These are phyloP conservation scores for Penicillium herquei DNA, from an alignment of 495 filamentous ascomycete genomes.

Conservation along the genomic window DNA sequence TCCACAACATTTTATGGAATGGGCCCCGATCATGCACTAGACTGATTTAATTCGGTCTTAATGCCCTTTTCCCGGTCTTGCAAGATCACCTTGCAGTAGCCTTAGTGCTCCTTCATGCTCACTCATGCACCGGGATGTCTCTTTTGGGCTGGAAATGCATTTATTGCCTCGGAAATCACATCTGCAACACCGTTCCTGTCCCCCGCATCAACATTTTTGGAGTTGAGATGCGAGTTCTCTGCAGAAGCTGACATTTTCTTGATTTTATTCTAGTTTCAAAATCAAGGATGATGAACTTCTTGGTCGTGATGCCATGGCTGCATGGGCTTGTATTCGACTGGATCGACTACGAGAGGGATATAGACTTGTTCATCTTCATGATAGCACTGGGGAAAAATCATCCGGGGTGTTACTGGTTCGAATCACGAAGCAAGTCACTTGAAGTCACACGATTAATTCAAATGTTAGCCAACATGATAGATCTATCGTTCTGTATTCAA, in stretches of 20 bases:
- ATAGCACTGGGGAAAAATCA: constrained; percentile 59
- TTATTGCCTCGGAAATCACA: background rate
- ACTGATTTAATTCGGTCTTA: background rate
- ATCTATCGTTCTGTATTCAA: no score
- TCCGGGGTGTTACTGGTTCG: constrained; percentile 68
- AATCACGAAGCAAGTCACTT: constrained; percentile 56
- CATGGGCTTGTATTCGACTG: constrained; percentile 84
- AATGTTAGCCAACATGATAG: background rate
- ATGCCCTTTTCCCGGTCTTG: background rate
- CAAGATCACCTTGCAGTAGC: background rate
- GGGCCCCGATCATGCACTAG: background rate
- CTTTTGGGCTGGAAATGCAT: background rate
- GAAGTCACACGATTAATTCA: background rate
- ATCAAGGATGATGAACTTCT: constrained; percentile 75
- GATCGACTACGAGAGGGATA: constrained; percentile 75
- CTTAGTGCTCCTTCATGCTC: background rate
- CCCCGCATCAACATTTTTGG: background rate
- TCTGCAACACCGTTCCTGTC: constrained; percentile 9
- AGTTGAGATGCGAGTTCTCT: background rate
- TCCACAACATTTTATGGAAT: background rate
- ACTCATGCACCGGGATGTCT: background rate
- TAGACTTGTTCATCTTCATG: constrained; percentile 70
- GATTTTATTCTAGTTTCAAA: constrained; percentile 62
- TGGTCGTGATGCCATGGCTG: constrained; percentile 70
- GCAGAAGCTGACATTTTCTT: constrained; percentile 9